Base-by-base conservation (phyloP, 495 filamentous ascomycete genomes). In the Baudoinia panamericana region DNA sequence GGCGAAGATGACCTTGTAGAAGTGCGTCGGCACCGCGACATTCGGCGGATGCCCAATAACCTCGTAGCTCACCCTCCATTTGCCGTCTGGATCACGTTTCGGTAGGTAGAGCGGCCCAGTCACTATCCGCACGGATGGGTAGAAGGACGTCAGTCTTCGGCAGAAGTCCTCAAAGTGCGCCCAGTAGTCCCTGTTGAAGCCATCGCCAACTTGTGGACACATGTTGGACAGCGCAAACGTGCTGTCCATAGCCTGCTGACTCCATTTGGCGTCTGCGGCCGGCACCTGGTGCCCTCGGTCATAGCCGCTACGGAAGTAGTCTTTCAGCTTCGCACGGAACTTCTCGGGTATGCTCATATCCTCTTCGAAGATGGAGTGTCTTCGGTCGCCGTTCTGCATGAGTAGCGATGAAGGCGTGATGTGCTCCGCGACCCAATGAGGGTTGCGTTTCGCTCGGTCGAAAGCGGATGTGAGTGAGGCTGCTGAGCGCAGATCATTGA, bases 161-260 rank as follows among this genome's bases (percentile, higher is more conserved):
- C 92, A 93, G 60, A 96, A 97, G 51, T 93, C 85, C 62, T 97
- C 90, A 53, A 97, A 87, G 56, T 96, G 92, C 36, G 92, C 78
- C 90, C 90, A 97, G 73, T 97, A 93, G 62, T 97, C 90, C 15
- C 90, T 70, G 62, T 97, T 97, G 67, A 97, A 97, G 21, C 90
- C 90, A 56, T 90, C 82, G 36, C 90, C 90, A 2, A 97, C 88
- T 61, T 97, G 90, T 13, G 90, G 90, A 51, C 84, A 93, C 87
- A 97, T 97, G 63, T 97, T 97, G 55, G 68, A 80, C 28, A 97
- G 72, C 49, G 69, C 72, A 56, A 97, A 97, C 1, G 90, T 97
- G 32, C 78, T 83, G 63, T 97, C 77, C 80, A 97, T 88, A 13
- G 92, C 90, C 12, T 71, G 58, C 57, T 97, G 90, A 27, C 76